These are phyloP conservation scores for Myxozyma monticola DNA, from an alignment of 805 yeast species.

Conservation along the genomic window DNA sequence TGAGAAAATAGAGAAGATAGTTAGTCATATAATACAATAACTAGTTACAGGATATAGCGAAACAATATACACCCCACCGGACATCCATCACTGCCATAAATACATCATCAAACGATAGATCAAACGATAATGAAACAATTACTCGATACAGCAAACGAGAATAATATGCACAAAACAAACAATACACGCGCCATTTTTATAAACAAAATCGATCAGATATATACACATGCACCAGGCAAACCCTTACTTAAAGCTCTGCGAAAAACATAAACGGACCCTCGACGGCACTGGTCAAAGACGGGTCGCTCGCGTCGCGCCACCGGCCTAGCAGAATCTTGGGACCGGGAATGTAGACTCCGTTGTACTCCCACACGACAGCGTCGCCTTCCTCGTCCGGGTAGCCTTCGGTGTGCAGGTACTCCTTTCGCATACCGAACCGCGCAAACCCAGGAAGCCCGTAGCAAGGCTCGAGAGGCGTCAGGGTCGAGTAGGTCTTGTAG, in stretches of 20 bases:
- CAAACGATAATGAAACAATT: too few relatives aligned
- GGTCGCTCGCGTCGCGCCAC: slow-evolving; percentile 27
- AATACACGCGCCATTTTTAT: background rate
- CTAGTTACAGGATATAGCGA: too few relatives aligned
- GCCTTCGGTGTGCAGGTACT: slow-evolving; percentile 2
- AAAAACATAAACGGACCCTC: slow-evolving; percentile 30
- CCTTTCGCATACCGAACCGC: slow-evolving; percentile 29
- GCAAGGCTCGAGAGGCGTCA: slow-evolving; percentile 20
- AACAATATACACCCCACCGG: too few relatives aligned
- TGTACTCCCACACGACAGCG: slow-evolving; percentile 27
- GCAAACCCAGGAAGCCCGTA: slow-evolving; percentile 30
- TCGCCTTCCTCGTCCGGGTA: slow-evolving; percentile 23
- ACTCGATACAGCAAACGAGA: too few relatives aligned
- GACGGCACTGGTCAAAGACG: slow-evolving; percentile 15
- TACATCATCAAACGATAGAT: too few relatives aligned
- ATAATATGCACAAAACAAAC: too few relatives aligned
- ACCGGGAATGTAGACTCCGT: slow-evolving; percentile 29
- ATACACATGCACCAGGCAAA: background rate
- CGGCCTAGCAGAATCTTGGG: slow-evolving; percentile 27
- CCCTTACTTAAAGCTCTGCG: slow-evolving; percentile 17
- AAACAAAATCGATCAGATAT: background rate
- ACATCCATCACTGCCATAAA: too few relatives aligned
- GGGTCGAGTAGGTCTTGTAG: slow-evolving; percentile 20
- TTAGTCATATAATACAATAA: too few relatives aligned
- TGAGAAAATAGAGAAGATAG: too few relatives aligned